Evolutionary conservation across 1,284 basidiomycete species (phyloP), one percentile per base, ranked within the genome.

Genomic region (Rugosomyces carneus): DNA sequence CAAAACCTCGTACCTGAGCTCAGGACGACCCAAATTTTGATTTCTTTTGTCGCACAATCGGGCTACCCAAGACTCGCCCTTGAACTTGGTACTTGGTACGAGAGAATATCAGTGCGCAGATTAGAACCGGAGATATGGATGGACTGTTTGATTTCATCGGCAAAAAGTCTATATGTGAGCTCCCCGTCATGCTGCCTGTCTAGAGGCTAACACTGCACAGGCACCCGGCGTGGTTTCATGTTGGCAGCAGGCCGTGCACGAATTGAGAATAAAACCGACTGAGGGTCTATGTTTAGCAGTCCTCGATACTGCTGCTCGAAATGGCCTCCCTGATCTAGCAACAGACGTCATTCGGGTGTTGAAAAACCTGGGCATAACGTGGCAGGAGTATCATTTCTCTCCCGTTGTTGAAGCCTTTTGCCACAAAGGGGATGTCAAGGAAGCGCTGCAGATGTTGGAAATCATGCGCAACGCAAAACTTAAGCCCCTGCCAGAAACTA

Each of bases 201-300:
- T n/a, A n/a, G n/a, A n/a, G n/a, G n/a, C n/a, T 31, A 31, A 31
- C 13, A 31, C 29, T 31, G 8, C 11, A 31, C 29, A 31, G 29
- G 13, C 29, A 31, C 29, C 86, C 5, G 89, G 88, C 8, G 78
- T 84, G 3, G 51, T 70, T 27, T 59, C 62, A 40, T 78, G 77
- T 34, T 93, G 89, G 90, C 55, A 73, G 7, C 73, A 73, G 31
- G 69, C 79, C 20, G 76, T 82, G 2, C 58, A 72, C 7, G 69
- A 73, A 16, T 60, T 77, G 29, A 67, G 69, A 37, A 59, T 84
- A 40, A 65, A 69, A 0, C 87, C 85, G 0, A 84, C 88, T 54
- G 88, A 92, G 68, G 89, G 89, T 0, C 62, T 84, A 13, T 83
- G 84, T 54, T 57, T 84, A 11, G 67, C 75, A 24, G 78, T 90